Evolutionary conservation across 148 eudicot species (phyloP).

Genomic region (Chenopodium album): DNA sequence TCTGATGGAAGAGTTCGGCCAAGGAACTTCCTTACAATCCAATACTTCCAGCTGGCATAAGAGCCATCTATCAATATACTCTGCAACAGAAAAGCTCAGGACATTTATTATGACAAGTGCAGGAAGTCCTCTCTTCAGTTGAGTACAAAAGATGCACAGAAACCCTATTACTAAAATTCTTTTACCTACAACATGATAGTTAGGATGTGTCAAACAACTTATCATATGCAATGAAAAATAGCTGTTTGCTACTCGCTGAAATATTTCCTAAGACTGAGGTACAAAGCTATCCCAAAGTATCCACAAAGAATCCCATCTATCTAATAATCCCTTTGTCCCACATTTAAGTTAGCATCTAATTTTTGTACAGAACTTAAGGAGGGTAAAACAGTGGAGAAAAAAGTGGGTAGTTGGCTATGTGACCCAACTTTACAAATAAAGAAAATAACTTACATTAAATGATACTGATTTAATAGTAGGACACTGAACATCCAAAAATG

Average conservation of each 20-base stretch:
- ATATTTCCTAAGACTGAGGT: neutral
- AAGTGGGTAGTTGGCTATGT: neutral
- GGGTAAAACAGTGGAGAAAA: neutral
- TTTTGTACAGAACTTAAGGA: neutral
- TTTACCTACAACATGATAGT: neutral
- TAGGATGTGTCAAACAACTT: neutral
- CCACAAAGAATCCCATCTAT: neutral
- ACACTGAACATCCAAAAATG: neutral
- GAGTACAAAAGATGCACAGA: neutral
- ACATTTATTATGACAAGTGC: neutral
- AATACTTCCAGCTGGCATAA: constrained; percentile 85
- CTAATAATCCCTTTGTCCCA: neutral
- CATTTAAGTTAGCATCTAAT: neutral
- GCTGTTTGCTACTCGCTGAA: neutral
- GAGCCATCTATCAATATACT: constrained; percentile 58
- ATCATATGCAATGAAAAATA: neutral
- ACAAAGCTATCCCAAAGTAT: neutral
- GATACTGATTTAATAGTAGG: neutral
- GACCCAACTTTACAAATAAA: neutral
- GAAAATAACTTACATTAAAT: neutral
- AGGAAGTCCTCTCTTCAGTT: neutral
- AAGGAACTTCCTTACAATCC: constrained; percentile 88
- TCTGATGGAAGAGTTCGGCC: constrained; percentile 57
- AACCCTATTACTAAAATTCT: neutral
- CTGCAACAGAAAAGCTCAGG: constrained; percentile 34